Conservation (phyloP, 2,329 filamentous ascomycete species). For the Trichothecium roseum region DNA sequence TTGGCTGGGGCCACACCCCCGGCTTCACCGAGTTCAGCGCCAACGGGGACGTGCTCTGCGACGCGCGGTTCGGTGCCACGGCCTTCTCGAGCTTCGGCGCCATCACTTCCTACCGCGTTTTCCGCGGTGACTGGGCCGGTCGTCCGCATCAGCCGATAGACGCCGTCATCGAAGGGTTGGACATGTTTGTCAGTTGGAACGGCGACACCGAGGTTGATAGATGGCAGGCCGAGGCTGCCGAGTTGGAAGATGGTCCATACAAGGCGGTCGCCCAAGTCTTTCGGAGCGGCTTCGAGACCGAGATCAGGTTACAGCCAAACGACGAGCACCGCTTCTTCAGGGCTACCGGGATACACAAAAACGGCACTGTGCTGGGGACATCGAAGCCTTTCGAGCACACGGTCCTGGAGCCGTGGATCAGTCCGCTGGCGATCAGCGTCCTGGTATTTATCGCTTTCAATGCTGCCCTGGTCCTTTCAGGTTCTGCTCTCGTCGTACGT, state of each 20-base stretch:
- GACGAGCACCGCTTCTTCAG: too few species aligned
- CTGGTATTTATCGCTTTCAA: too few species aligned
- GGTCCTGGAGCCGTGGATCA: too few species aligned
- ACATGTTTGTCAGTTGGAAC: constrained; percentile 19
- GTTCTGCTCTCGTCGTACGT: too few species aligned
- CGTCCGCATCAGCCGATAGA: constrained; percentile 14
- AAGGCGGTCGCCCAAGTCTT: constrained; percentile 3
- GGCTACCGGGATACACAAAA: too few species aligned
- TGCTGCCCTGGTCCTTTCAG: too few species aligned
- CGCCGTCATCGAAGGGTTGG: constrained; percentile 10
- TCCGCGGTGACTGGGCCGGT: constrained; percentile 16
- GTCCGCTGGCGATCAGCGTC: too few species aligned
- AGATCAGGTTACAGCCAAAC: constrained; percentile 1
- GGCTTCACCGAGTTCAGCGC: constrained; percentile 15
- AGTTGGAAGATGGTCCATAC: not conserved
- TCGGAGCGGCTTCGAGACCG: constrained; percentile 3
- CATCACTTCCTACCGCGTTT: constrained; percentile 17
- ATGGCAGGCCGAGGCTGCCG: constrained; percentile 9
- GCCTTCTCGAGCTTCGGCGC: constrained; percentile 12
- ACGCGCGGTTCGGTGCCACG: constrained; percentile 11
- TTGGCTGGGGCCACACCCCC: constrained; percentile 18
- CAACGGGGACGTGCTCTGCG: constrained; percentile 13
- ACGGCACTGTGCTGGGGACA: too few species aligned
- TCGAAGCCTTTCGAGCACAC: too few species aligned
- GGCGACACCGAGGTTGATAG: constrained; percentile 16